These are phyloP conservation scores for Auxenochlorella pyrenoidosa DNA, from an alignment of 139 green algal species.

Conservation along the genomic window DNA sequence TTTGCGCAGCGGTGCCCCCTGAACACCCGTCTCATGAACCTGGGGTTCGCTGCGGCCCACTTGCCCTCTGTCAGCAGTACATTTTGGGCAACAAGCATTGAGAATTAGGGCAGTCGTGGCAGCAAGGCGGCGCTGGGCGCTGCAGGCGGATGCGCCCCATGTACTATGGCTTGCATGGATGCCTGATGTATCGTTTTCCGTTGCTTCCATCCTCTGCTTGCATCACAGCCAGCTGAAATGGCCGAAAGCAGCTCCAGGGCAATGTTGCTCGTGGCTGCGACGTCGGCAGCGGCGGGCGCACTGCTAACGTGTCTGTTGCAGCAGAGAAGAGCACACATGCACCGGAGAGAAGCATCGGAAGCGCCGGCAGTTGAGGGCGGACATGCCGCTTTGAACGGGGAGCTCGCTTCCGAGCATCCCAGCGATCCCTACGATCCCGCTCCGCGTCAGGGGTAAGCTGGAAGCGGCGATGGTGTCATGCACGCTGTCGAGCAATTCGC, in stretches of 20 bases:
- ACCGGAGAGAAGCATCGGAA: background rate
- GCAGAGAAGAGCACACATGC: background rate
- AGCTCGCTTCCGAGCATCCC: background rate
- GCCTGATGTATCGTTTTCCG: fast-evolving
- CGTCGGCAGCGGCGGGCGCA: conserved; percentile 19
- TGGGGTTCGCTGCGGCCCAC: too few relatives aligned
- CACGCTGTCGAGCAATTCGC: background rate
- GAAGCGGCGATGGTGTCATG: background rate
- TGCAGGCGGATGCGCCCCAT: too few relatives aligned
- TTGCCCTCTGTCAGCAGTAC: background rate
- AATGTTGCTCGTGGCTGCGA: conserved; percentile 22
- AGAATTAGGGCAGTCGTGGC: background rate
- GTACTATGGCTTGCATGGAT: background rate
- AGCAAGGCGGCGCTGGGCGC: too few relatives aligned
- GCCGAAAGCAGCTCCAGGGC: background rate
- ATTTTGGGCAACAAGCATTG: background rate
- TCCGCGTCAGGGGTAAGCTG: conserved; percentile 27
- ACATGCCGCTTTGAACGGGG: background rate
- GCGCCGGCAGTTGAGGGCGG: background rate
- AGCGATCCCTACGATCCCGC: conserved; percentile 41
- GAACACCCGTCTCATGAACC: background rate
- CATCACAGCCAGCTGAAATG: background rate
- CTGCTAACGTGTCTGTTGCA: conserved; percentile 32
- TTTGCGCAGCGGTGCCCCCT: too few relatives aligned
- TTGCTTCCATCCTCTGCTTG: background rate